A percentile compares a stretch with the other conserved stretches of the same genome.
phyloP scores from a whole-genome alignment of 2,329 filamentous ascomycete genomes.

The Corynespora cassiicola region DNA sequence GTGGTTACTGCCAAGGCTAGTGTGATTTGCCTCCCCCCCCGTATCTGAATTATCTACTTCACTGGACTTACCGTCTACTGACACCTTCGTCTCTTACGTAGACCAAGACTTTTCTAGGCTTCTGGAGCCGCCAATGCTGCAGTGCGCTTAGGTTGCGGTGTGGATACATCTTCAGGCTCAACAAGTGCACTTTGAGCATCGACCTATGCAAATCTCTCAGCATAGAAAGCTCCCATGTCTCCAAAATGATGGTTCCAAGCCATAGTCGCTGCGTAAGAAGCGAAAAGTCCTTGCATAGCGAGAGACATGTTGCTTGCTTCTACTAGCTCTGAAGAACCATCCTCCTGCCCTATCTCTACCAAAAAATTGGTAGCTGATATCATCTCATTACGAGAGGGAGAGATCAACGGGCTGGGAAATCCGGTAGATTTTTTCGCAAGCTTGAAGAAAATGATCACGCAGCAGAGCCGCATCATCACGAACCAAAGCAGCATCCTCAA shows the following conservation, averaged over 20 bases:
- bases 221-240: conserved; percentile 1
- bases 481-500: too few relatives aligned
- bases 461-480: too few relatives aligned
- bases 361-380: not conserved
- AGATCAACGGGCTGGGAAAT: too few relatives aligned
- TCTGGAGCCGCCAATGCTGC: conserved; percentile 14
- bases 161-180: not conserved
- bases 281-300: too few relatives aligned
- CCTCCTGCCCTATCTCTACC: conserved; percentile 1
- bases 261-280: not conserved
- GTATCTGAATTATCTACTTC: too few relatives aligned
- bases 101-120: conserved; percentile 11
- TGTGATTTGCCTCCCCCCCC: too few relatives aligned
- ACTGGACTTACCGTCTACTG: conserved; percentile 2
- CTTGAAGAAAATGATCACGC: too few relatives aligned
- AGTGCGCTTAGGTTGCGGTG: conserved; percentile 3
- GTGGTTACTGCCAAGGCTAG: too few relatives aligned
- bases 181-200: conserved; percentile 1
- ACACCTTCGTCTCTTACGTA: conserved; percentile 8
- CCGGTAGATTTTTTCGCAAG: too few relatives aligned
- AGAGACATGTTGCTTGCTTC: too few relatives aligned
- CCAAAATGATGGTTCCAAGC: conserved; percentile 1
- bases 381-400: conserved; percentile 1
- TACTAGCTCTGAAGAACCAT: not conserved
- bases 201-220: not conserved